Percentiles rank a stretch among this genome's conserved stretches.
Conservation (phyloP, 2,329 filamentous ascomycete species). For the Cadophora sp. region DNA sequence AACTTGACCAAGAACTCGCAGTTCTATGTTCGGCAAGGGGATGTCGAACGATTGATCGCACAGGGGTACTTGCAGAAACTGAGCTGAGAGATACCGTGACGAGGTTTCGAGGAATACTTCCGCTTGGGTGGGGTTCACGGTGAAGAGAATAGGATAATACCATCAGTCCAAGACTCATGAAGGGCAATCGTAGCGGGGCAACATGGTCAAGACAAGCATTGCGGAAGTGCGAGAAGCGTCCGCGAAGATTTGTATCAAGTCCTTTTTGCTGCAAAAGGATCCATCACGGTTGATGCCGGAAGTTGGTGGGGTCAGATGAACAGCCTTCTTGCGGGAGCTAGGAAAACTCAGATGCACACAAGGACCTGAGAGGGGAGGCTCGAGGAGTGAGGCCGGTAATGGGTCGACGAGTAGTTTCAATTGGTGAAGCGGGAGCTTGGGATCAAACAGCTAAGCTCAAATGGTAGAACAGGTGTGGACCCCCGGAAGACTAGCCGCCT, state of each 20-base stretch:
- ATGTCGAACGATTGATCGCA: conserved; percentile 91
- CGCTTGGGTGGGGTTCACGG: conserved; percentile 1
- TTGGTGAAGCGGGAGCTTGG: background rate
- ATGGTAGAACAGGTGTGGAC: background rate
- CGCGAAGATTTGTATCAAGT: conserved; percentile 12
- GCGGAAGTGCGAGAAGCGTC: conserved; percentile 15
- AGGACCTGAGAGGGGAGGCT: background rate
- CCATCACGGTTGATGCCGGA: conserved; percentile 23
- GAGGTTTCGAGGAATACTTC: background rate
- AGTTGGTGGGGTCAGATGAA: conserved; percentile 4
- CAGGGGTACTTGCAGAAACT: conserved; percentile 95
- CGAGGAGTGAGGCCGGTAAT: conserved; percentile 8
- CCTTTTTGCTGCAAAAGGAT: background rate
- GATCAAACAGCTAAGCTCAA: conserved; percentile 1
- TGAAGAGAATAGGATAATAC: conserved; percentile 10
- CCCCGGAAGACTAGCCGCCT: conserved; percentile 3
- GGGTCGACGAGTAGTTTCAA: background rate
- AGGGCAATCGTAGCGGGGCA: background rate
- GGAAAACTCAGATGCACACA: conserved; percentile 17
- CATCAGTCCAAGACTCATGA: background rate
- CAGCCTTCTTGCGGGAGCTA: conserved; percentile 19
- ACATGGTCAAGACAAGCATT: conserved; percentile 20
- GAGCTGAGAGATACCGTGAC: conserved; percentile 59
- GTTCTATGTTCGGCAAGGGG: conserved; percentile 94
- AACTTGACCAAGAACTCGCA: conserved; percentile 98